Evolutionary conservation across 1,284 basidiomycete species (phyloP).

Genomic region (Boletus semigastroideus): DNA sequence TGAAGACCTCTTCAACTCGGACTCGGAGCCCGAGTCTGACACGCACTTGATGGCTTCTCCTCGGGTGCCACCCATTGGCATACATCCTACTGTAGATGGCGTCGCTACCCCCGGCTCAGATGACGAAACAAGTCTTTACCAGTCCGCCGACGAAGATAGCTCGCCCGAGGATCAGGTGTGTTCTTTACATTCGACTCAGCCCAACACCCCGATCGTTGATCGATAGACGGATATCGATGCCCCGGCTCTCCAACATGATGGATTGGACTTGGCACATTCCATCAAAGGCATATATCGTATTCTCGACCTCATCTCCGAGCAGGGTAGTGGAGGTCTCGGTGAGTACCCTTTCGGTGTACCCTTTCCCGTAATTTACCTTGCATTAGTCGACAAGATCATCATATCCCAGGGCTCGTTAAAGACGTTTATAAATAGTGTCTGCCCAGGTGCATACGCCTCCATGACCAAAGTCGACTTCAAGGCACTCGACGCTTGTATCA

Average conservation of each 20-base stretch:
- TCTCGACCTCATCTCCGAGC: slow-evolving; percentile 51
- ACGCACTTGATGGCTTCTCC: slow-evolving; percentile 6
- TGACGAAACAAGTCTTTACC: slow-evolving; percentile 18
- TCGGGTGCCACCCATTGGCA: neutral
- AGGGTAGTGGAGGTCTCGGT: slow-evolving; percentile 52
- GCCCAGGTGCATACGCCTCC: slow-evolving; percentile 45
- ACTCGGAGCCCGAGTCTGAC: neutral
- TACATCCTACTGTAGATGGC: neutral
- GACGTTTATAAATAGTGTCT: slow-evolving; percentile 44
- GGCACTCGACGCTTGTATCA: slow-evolving; percentile 40
- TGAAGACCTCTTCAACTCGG: slow-evolving; percentile 8
- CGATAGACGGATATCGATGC: slow-evolving; percentile 24
- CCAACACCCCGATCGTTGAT: neutral
- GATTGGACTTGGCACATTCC: slow-evolving; percentile 26
- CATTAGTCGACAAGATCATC: slow-evolving; percentile 56
- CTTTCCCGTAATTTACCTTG: neutral
- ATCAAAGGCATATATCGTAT: slow-evolving; percentile 50
- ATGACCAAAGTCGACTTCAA: slow-evolving; percentile 55
- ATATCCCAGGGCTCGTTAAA: slow-evolving; percentile 48
- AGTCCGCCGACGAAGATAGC: slow-evolving; percentile 16
- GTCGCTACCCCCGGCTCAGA: neutral
- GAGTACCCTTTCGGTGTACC: slow-evolving; percentile 1
- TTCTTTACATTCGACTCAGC: neutral
- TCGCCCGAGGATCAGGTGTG: slow-evolving; percentile 11
- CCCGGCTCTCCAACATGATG: slow-evolving; percentile 10